phyloP scores from a whole-genome alignment of 1,139 yeast species.

The Zygoascus meyerae region DNA sequence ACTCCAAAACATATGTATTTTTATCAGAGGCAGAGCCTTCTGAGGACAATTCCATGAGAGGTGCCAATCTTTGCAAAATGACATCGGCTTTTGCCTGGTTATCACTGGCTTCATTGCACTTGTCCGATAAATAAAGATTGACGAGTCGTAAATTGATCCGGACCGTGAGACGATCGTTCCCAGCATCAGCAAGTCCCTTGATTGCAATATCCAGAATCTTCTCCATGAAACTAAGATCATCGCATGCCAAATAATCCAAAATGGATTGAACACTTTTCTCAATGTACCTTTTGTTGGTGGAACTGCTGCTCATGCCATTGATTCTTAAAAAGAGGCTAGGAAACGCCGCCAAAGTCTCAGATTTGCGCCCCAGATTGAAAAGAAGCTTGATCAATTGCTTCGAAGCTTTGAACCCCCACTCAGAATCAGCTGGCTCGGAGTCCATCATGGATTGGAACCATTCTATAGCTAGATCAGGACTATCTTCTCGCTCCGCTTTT shows the following conservation, averaged over 20 bases:
- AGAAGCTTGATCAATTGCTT: slow-evolving; percentile 62
- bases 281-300: slow-evolving; percentile 38
- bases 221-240: slow-evolving; percentile 27
- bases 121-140: slow-evolving; percentile 41
- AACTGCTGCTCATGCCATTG: slow-evolving; percentile 16
- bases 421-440: slow-evolving; percentile 24
- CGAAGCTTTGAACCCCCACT: slow-evolving; percentile 49
- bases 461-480: slow-evolving; percentile 42
- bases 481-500: slow-evolving; percentile 54
- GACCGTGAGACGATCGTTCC: slow-evolving; percentile 51
- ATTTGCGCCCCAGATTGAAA: slow-evolving; percentile 35
- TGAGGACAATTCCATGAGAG: slow-evolving; percentile 27
- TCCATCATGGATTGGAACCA: slow-evolving; percentile 39
- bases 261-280: slow-evolving; percentile 60
- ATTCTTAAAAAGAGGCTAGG: slow-evolving; percentile 31
- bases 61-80: slow-evolving; percentile 41
- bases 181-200: slow-evolving; percentile 24
- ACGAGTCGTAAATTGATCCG: slow-evolving; percentile 51
- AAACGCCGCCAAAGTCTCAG: slow-evolving; percentile 35
- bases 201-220: slow-evolving; percentile 29
- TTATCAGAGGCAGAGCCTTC: slow-evolving; percentile 2
- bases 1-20: slow-evolving; percentile 44
- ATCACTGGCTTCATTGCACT: slow-evolving; percentile 28
- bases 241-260: slow-evolving; percentile 41
- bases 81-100: slow-evolving; percentile 32